Percentiles rank a stretch among this genome's conserved stretches.
Evolutionary conservation across 768 basidiomycete genomes (phyloP).

Genomic region (Nidula microcarpa): DNA sequence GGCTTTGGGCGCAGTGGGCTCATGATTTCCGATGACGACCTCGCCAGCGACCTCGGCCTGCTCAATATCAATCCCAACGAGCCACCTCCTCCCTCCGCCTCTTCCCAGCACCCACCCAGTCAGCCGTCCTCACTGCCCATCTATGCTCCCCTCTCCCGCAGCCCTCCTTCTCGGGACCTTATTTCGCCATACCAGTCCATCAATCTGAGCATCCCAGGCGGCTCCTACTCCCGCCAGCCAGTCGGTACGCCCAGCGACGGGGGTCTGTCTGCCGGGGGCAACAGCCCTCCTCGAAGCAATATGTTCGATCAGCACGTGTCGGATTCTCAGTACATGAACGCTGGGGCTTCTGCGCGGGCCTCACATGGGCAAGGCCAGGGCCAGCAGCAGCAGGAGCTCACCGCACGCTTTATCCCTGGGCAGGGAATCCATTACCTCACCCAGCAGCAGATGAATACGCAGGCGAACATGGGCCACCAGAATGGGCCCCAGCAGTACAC

Average conservation of each 20-base stretch:
- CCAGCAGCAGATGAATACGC: slow-evolving; percentile 20
- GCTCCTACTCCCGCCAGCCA: slow-evolving; percentile 45
- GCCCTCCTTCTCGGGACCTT: slow-evolving; percentile 53
- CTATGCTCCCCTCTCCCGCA: slow-evolving; percentile 66
- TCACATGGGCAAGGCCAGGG: slow-evolving; percentile 11
- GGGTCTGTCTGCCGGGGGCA: slow-evolving; percentile 28
- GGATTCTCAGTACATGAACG: slow-evolving; percentile 28
- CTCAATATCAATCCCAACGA: slow-evolving; percentile 53
- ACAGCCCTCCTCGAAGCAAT: background rate
- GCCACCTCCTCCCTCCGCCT: slow-evolving; percentile 28
- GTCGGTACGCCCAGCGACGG: slow-evolving; percentile 63
- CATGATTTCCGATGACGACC: slow-evolving; percentile 75
- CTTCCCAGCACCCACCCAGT: slow-evolving; percentile 54
- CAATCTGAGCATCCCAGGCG: slow-evolving; percentile 39
- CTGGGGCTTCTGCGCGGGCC: background rate
- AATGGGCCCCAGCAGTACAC: background rate
- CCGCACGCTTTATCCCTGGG: slow-evolving; percentile 61
- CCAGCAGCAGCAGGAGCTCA: slow-evolving; percentile 33
- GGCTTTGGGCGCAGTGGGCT: slow-evolving; percentile 52
- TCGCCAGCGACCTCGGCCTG: slow-evolving; percentile 65
- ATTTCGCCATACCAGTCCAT: slow-evolving; percentile 42
- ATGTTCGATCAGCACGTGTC: slow-evolving; percentile 45
- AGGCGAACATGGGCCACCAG: slow-evolving; percentile 13
- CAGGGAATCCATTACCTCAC: slow-evolving; percentile 62
- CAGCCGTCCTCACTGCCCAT: slow-evolving; percentile 77